phyloP scores from a whole-genome alignment of 2,329 filamentous ascomycete species.

The Aureobasidium sp. region DNA sequence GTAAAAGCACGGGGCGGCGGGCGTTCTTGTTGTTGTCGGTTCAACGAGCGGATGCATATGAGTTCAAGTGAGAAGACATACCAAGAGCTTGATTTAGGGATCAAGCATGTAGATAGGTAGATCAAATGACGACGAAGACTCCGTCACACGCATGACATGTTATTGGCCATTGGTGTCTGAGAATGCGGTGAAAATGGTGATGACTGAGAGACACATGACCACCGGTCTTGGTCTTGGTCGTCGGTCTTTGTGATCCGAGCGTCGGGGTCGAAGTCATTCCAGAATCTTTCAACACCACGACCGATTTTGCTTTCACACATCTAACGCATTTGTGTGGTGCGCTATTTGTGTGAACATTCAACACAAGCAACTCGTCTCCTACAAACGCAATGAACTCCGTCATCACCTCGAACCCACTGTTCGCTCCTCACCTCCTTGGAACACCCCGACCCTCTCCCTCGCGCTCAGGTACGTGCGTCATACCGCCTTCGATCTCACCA shows the following conservation, averaged over 20 bases:
- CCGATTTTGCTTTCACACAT: not conserved
- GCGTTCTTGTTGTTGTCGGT: constrained; percentile 6
- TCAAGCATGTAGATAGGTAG: not conserved
- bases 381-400: constrained; percentile 51
- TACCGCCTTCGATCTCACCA: constrained; percentile 12
- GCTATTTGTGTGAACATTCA: not conserved
- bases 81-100: not conserved
- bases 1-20: not conserved
- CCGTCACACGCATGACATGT: not conserved
- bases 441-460: constrained; percentile 52
- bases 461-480: constrained; percentile 44
- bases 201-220: not conserved
- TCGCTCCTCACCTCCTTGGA: constrained; percentile 54
- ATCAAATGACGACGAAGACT: not conserved
- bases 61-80: not conserved
- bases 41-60: constrained; percentile 4
- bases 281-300: not conserved
- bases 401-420: constrained; percentile 48
- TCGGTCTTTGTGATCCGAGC: not conserved
- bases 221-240: not conserved
- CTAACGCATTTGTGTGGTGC: constrained; percentile 10
- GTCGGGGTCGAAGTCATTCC: not conserved
- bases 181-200: not conserved
- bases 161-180: not conserved
- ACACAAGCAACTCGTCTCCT: not conserved